These are phyloP conservation scores for Sclerotinia subarctica DNA, from an alignment of 2,329 filamentous ascomycete species.

Conservation along the genomic window DNA sequence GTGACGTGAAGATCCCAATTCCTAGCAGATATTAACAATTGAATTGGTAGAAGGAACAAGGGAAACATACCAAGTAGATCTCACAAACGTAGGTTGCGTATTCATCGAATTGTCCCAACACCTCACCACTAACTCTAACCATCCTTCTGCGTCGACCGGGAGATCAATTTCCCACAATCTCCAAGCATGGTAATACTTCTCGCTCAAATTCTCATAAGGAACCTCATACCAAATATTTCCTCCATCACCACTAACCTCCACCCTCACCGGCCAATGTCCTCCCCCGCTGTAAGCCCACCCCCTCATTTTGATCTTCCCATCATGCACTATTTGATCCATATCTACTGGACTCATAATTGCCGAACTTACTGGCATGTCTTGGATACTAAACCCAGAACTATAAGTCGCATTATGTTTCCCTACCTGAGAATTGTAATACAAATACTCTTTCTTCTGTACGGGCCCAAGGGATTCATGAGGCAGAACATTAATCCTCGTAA, in stretches of 20 bases:
- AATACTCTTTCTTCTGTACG: constrained; percentile 63
- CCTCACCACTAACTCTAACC: constrained; percentile 56
- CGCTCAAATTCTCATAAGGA: constrained; percentile 55
- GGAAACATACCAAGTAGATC: constrained; percentile 46
- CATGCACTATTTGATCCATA: constrained; percentile 42
- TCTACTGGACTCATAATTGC: constrained; percentile 58
- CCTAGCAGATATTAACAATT: constrained; percentile 10
- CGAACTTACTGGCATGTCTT: constrained; percentile 66
- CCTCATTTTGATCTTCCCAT: constrained; percentile 42
- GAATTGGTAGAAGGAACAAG: too few relatives aligned
- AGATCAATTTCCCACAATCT: constrained; percentile 60
- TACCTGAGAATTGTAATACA: constrained; percentile 64
- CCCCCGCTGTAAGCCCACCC: constrained; percentile 69
- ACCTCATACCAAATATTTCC: constrained; percentile 65
- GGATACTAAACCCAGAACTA: constrained; percentile 63
- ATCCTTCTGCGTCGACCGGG: constrained; percentile 60
- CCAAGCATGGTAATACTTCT: constrained; percentile 64
- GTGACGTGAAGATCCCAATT: constrained; percentile 68
- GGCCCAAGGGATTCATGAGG: constrained; percentile 53
- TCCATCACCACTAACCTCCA: constrained; percentile 63
- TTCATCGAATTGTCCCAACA: constrained; percentile 63
- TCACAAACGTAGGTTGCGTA: constrained; percentile 54
- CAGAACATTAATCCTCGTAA: constrained; percentile 62
- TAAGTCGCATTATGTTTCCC: constrained; percentile 59
- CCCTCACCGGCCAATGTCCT: constrained; percentile 62